phyloP scores from a whole-genome alignment of 345 rosid genomes.

The Linum tenue region DNA sequence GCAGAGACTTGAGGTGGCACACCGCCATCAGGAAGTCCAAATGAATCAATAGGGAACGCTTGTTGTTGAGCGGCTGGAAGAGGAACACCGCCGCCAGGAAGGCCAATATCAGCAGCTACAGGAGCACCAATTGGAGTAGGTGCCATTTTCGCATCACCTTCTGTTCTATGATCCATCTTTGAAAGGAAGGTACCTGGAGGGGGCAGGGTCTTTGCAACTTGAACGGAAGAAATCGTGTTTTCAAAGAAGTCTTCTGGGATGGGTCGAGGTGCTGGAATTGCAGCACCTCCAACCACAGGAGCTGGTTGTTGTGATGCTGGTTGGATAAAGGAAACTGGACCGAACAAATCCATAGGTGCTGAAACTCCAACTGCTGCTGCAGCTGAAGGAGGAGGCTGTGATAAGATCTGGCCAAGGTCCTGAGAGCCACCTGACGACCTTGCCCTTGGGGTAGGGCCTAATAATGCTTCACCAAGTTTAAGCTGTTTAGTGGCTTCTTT shows the following conservation, averaged over 20 bases:
- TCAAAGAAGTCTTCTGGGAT: constrained; percentile 97
- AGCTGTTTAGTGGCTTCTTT: constrained; percentile 87
- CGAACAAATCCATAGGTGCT: constrained; percentile 60
- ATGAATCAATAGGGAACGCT: constrained; percentile 34
- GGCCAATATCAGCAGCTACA: constrained; percentile 39
- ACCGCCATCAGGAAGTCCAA: constrained; percentile 86
- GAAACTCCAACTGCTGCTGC: constrained; percentile 37
- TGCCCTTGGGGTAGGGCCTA: constrained; percentile 62
- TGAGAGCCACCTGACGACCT: constrained; percentile 55
- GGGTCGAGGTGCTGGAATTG: constrained; percentile 42
- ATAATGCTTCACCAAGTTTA: constrained; percentile 68
- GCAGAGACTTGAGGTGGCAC: constrained; percentile 60
- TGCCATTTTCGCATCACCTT: constrained; percentile 20
- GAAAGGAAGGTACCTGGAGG: constrained; percentile 85
- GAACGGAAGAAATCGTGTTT: constrained; percentile 79
- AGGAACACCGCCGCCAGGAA: constrained; percentile 72
- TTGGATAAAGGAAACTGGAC: constrained; percentile 43
- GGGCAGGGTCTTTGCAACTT: constrained; percentile 71
- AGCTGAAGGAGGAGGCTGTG: constrained; percentile 37
- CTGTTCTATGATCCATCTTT: constrained; percentile 49
- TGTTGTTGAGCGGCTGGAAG: constrained; percentile 52
- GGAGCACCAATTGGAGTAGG: constrained; percentile 38
- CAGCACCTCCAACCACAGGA: constrained; percentile 34
- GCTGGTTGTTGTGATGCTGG: constrained; percentile 47
- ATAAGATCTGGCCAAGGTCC: constrained; percentile 48